Percentiles rank a stretch among this genome's conserved stretches.
phyloP scores from a whole-genome alignment of 148 eudicot species.

The Vaccinium macrocarpon region DNA sequence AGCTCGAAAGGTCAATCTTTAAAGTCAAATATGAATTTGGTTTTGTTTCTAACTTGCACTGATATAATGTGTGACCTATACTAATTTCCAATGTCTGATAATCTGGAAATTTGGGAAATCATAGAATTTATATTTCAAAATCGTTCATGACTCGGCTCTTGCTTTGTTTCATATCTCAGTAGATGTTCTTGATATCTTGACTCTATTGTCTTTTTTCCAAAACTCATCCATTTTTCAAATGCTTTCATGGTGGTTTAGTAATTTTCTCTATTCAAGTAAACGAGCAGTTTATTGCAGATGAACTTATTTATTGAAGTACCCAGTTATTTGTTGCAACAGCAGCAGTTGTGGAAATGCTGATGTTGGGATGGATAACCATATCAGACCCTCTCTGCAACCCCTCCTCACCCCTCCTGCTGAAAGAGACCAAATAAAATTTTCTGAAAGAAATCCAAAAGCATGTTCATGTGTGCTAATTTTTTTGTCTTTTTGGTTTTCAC shows the following conservation, averaged over 20 bases:
- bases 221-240: not conserved
- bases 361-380: not conserved
- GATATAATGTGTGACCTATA: not conserved
- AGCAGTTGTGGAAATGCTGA: not conserved
- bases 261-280: not conserved
- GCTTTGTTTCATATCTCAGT: not conserved
- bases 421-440: not conserved
- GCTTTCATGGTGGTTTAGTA: not conserved
- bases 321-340: not conserved
- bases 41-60: not conserved
- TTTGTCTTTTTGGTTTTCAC: not conserved
- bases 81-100: not conserved
- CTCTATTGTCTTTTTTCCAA: not conserved
- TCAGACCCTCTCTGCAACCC: not conserved
- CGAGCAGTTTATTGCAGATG: not conserved
- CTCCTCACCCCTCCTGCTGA: not conserved
- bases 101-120: not conserved
- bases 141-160: not conserved
- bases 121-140: not conserved
- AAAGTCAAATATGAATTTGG: not conserved
- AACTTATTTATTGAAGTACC: not conserved
- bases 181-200: not conserved
- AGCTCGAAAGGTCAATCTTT: conserved; percentile 62
- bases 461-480: not conserved
- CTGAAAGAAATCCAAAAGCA: not conserved